phyloP scores from a whole-genome alignment of 306 rosid species.

The Erythrophleum fordii region DNA sequence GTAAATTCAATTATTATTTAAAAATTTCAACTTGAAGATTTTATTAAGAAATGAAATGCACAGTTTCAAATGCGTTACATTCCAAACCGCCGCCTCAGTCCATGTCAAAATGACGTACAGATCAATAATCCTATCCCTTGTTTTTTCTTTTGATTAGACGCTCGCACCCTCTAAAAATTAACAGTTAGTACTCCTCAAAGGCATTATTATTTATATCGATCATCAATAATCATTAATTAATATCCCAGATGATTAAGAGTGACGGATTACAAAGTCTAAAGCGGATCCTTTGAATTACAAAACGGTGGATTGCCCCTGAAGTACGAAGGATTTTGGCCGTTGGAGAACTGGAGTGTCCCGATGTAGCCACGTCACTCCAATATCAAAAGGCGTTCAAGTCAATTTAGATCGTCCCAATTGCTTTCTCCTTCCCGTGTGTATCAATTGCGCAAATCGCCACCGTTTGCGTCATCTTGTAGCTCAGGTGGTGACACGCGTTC shows the following conservation, averaged over 20 bases:
- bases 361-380: no score
- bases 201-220: background rate
- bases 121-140: background rate
- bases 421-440: no score
- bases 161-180: background rate
- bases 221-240: background rate
- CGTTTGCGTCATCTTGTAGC: no score
- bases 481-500: no score
- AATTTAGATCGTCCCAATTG: no score
- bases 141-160: background rate
- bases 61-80: background rate
- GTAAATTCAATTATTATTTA: conserved; percentile 1
- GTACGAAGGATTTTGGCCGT: no score
- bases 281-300: no score
- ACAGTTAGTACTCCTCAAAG: background rate
- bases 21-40: no score
- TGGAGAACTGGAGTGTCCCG: no score
- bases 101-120: background rate
- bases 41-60: background rate
- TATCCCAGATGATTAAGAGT: background rate
- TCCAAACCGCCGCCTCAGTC: background rate
- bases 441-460: no score
- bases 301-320: no score
- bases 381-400: no score
- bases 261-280: background rate